Conservation (phyloP, 176 grass and related monocot genomes). For the Oryza officinalis region DNA sequence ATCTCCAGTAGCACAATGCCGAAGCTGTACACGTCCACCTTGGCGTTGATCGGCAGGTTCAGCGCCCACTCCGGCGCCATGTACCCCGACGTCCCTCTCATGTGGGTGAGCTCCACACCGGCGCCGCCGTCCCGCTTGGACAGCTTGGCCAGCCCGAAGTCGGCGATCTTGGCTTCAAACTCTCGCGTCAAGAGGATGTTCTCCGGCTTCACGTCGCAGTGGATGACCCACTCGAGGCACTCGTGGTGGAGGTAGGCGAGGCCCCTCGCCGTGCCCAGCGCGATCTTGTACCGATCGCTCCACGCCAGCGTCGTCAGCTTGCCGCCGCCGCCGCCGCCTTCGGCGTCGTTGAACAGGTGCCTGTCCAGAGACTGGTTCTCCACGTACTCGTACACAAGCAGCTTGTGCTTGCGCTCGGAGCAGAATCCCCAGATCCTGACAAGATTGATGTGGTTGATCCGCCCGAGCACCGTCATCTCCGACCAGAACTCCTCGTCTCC, state of each 20-base stretch:
- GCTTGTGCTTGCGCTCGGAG: slow-evolving; percentile 43
- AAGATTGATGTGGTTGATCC: slow-evolving; percentile 75
- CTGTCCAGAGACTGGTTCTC: slow-evolving; percentile 62
- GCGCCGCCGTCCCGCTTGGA: slow-evolving; percentile 34
- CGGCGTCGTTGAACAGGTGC: slow-evolving; percentile 37
- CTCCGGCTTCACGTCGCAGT: slow-evolving; percentile 81
- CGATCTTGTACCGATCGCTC: slow-evolving; percentile 59
- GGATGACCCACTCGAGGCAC: slow-evolving; percentile 79
- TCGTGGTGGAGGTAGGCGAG: slow-evolving; percentile 78
- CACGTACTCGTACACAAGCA: slow-evolving; percentile 61
- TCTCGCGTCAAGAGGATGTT: slow-evolving; percentile 64
- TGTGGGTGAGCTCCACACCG: slow-evolving; percentile 32
- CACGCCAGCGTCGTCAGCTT: slow-evolving; percentile 24
- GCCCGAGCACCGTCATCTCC: slow-evolving; percentile 58
- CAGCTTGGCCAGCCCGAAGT: slow-evolving; percentile 72
- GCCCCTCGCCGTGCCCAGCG: slow-evolving; percentile 56
- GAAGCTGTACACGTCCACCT: slow-evolving; percentile 53
- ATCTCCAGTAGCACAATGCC: slow-evolving; percentile 56
- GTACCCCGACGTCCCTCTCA: slow-evolving; percentile 64
- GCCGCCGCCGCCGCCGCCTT: background rate
- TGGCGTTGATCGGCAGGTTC: slow-evolving; percentile 43
- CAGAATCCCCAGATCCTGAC: slow-evolving; percentile 62
- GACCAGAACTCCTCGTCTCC: slow-evolving; percentile 62
- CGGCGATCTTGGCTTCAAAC: slow-evolving; percentile 72
- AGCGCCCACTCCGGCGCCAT: slow-evolving; percentile 64